phyloP scores from a whole-genome alignment of 1,139 yeast genomes.

The Kluyveromyces sp. region DNA sequence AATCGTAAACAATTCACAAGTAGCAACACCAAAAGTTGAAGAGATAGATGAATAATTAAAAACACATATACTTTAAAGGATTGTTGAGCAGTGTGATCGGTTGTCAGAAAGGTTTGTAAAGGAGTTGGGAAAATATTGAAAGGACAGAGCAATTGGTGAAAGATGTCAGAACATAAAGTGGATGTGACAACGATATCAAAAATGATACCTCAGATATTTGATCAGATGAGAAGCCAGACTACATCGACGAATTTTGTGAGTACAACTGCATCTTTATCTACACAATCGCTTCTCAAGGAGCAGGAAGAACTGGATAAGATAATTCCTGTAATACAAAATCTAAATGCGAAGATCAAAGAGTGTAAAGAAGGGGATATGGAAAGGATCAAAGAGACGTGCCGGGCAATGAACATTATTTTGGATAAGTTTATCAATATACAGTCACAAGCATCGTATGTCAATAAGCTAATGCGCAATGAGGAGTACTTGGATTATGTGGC shows the following conservation, averaged over 20 bases:
- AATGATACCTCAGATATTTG: conserved; percentile 26
- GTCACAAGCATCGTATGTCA: conserved; percentile 27
- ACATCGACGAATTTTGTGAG: conserved; percentile 7
- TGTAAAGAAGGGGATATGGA: conserved; percentile 20
- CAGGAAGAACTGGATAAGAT: conserved; percentile 25
- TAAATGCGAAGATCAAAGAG: conserved; percentile 15
- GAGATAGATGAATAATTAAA: background rate
- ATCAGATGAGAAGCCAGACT: conserved; percentile 23
- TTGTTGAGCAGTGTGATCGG: background rate
- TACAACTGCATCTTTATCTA: conserved; percentile 14
- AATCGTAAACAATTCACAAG: background rate
- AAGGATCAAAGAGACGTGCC: conserved; percentile 24
- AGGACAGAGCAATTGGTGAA: background rate
- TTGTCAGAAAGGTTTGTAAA: background rate
- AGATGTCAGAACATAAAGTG: conserved; percentile 2
- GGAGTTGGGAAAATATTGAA: too few species aligned
- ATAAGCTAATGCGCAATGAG: conserved; percentile 22
- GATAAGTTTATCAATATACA: conserved; percentile 29
- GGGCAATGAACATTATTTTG: conserved; percentile 23
- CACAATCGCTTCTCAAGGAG: conserved; percentile 27
- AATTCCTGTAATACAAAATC: conserved; percentile 22
- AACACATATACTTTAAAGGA: too few species aligned
- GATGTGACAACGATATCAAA: conserved; percentile 14
- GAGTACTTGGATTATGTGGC: conserved; percentile 15
- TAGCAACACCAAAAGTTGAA: background rate